Evolutionary conservation across 2,329 filamentous ascomycete species (phyloP), one percentile per base, ranked within the genome.

Genomic region (Trichoderma sp.): DNA sequence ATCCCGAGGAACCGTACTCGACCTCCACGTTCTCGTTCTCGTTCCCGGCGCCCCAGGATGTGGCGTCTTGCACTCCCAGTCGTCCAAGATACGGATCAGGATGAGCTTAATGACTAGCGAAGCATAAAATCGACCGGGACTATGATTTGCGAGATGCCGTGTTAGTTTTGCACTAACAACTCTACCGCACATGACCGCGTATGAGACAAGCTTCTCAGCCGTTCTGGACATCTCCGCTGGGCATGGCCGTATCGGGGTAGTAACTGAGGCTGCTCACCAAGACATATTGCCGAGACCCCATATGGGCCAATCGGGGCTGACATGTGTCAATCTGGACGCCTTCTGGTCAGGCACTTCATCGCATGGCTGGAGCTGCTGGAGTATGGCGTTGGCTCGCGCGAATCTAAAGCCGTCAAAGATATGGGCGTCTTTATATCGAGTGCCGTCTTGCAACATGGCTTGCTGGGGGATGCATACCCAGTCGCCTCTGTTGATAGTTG

Each of bases 361-460:
- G 13, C 27, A 49, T 27, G 49, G 63, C 40, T 37, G 19, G 2
- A n/a, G 63, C 27, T 40, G 64, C 21, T 40, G 64, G 3, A 21
- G 14, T 19, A 16, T 14, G 16, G 31, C 56, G 29, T 67, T 67
- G 37, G 40, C 16, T 7, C 56, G 55, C 14, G 53, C 68, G 14
- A 69, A 70, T n/a, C 66, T 47, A 35, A 70, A 68, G 52, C 69
- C 66, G 13, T 69, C 66, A 31, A 69, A 70, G 1, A 21, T 19
- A 7, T 59, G 49, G n/a, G 69, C n/a, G 13, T 65, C 47, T 16
- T 21, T 24, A 33, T 70, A 69, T 16, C 58, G 37, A 10, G 31
- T 21, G 52, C 27, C 11, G 16, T 70, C 59, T 2, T 43, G 65
- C 58, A 70, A 49, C 55, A 70, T 66, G 14, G 66, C 59, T 24